Base-by-base conservation (phyloP, 495 filamentous ascomycete genomes). In the Annulohypoxylon bovei region DNA sequence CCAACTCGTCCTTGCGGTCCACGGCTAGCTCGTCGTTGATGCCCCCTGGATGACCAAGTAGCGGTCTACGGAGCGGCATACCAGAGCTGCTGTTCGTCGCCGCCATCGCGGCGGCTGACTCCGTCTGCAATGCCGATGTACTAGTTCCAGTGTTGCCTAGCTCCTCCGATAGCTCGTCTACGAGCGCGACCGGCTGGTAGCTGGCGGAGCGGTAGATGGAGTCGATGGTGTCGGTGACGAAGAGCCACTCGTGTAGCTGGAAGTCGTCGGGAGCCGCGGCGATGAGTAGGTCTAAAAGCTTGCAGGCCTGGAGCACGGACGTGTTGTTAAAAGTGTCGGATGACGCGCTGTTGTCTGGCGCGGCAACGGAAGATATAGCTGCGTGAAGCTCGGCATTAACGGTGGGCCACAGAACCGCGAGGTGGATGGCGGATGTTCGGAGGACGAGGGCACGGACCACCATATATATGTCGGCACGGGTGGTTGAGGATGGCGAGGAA, bases 201-300 rank as follows among this genome's bases (percentile, higher is more conserved):
- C 84, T 80, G n/a, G 87, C 78, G 0, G 93, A 90, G 14, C 91
- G 88, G 75, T 98, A 98, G 22, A 98, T 93, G 1, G 96, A 94
- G 75, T 99, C 95, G 70, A 97, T 94, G 35, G 94, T 98, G 76
- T 99, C 96, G 4, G 94, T 95, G 23, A 98, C 88, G 78, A 96
- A 99, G 16, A 98, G 86, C 95, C 95, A 99, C 81, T 97, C 93
- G 59, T 93, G 87, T 39, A 97, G 84, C 76, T 98, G 95, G 78
- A 98, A 99, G 75, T 98, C 95, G 67, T 99, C 96, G 0, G 94
- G 95, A 4, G 90, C 90, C 16, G 93, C 83, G n/a, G 92, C 87
- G 25, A 99, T 83, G 5, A 99, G 81, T 22, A 90, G 82, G 64
- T 98, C 96, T 6, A 99, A 84, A 1, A 99, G 86, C 75, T 98